Evolutionary conservation across 2,329 filamentous ascomycete species (phyloP).

Genomic region (Scedosporium boydii): DNA sequence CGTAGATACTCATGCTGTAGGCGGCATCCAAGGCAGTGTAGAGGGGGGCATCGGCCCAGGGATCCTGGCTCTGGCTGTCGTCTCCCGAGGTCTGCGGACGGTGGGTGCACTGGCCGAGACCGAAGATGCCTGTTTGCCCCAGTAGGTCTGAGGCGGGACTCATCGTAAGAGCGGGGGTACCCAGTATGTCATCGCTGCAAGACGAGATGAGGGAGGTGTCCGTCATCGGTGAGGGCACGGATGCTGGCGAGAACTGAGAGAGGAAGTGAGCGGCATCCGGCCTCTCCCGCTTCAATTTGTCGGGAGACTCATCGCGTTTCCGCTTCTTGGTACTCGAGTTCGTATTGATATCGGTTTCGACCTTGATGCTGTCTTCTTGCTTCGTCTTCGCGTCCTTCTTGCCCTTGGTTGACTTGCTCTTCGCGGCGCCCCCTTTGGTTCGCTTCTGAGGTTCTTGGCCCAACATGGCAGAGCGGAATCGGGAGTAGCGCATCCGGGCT

Average conservation of each 20-base stretch:
- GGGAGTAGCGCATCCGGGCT: conserved; percentile 49
- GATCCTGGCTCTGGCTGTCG: conserved; percentile 17
- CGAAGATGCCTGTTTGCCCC: conserved; percentile 18
- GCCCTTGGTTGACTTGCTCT: conserved; percentile 35
- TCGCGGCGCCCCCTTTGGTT: conserved; percentile 25
- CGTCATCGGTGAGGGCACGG: conserved; percentile 24
- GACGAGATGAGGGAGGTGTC: conserved; percentile 38
- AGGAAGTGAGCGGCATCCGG: conserved; percentile 18
- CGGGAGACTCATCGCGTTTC: not conserved
- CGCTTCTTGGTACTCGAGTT: conserved; percentile 13
- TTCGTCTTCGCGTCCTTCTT: conserved; percentile 24
- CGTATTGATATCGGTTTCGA: conserved; percentile 23
- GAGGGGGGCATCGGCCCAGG: conserved; percentile 22
- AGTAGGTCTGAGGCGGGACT: conserved; percentile 24
- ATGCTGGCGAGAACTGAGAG: conserved; percentile 26
- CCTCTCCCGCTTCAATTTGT: conserved; percentile 27
- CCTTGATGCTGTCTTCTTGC: conserved; percentile 29
- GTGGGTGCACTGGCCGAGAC: conserved; percentile 13
- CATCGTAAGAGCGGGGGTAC: conserved; percentile 14
- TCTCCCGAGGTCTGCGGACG: not conserved
- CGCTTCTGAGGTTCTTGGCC: conserved; percentile 39
- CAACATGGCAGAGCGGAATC: conserved; percentile 38
- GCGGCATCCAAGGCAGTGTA: conserved; percentile 31
- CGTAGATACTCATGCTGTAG: conserved; percentile 28
- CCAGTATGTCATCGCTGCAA: conserved; percentile 38